These are phyloP conservation scores for Thecaphora frezii DNA, from an alignment of 1,284 basidiomycete genomes.

Conservation along the genomic window DNA sequence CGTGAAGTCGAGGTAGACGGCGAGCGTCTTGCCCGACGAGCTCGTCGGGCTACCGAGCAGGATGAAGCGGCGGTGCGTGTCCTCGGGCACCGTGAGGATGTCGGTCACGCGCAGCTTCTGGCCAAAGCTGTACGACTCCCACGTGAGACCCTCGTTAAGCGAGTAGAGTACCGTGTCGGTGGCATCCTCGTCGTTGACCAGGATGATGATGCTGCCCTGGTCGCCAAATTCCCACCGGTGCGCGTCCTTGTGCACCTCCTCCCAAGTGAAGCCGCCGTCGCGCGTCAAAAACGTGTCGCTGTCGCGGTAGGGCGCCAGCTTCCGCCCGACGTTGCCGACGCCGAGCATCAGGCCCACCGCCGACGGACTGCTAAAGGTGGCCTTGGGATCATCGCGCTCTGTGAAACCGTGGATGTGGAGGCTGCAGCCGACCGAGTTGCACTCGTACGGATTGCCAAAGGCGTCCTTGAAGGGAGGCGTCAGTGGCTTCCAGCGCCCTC, in stretches of 20 bases:
- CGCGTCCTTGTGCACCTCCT: constrained; percentile 96
- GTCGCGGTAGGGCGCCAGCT: constrained; percentile 77
- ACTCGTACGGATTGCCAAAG: constrained; percentile 73
- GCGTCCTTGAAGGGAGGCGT: constrained; percentile 77
- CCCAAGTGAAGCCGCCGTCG: constrained; percentile 95
- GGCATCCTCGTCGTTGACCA: constrained; percentile 91
- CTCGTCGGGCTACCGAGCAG: constrained; percentile 71
- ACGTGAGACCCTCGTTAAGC: constrained; percentile 80
- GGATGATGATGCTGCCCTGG: constrained; percentile 86
- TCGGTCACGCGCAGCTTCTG: constrained; percentile 74
- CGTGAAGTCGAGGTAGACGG: constrained; percentile 87
- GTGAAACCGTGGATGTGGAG: constrained; percentile 95
- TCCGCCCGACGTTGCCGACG: constrained; percentile 92
- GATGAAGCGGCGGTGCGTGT: constrained; percentile 88
- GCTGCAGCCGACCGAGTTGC: constrained; percentile 73
- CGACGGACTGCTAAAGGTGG: constrained; percentile 88
- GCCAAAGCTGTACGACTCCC: constrained; percentile 85
- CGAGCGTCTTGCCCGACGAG: constrained; percentile 65
- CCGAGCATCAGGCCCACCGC: constrained; percentile 91
- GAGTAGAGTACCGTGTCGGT: constrained; percentile 87
- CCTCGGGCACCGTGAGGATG: constrained; percentile 85
- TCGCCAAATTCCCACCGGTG: constrained; percentile 98
- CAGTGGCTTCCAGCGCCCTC: constrained; percentile 84
- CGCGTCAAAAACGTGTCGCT: constrained; percentile 94
- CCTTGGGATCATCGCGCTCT: constrained; percentile 82